A percentile compares a stretch with the other conserved stretches of the same genome.
phyloP scores from a whole-genome alignment of 2,329 filamentous ascomycete species.

The Apiospora arundinis region DNA sequence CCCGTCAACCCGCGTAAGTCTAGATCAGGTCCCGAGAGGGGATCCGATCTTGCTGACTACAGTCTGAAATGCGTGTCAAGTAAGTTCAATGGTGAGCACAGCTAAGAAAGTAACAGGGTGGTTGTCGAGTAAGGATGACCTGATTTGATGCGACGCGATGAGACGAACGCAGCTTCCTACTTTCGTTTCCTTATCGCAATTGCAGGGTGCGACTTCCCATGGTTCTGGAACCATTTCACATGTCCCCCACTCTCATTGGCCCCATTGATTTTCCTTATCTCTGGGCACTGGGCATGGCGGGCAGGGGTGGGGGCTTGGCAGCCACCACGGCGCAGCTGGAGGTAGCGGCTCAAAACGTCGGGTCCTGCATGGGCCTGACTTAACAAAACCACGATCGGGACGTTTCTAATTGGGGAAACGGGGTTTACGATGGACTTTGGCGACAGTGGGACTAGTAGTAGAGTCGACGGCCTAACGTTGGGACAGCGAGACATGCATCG shows the following conservation, averaged over 20 bases:
- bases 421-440: neutral
- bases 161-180: neutral
- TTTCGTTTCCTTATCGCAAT: neutral
- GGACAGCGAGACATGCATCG: neutral
- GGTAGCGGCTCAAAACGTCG: neutral
- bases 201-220: neutral
- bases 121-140: neutral
- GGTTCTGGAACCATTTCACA: slow-evolving; percentile 10
- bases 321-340: neutral
- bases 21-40: neutral
- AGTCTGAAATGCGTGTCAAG: neutral
- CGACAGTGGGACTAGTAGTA: neutral
- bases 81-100: neutral
- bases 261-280: slow-evolving; percentile 9
- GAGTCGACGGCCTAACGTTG: neutral
- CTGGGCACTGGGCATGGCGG: neutral
- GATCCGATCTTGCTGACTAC: neutral
- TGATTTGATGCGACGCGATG: neutral
- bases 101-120: neutral
- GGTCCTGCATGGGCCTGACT: neutral
- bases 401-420: slow-evolving; percentile 17
- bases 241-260: slow-evolving; percentile 8
- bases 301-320: neutral
- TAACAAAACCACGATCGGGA: neutral
- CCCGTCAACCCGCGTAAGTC: neutral